phyloP scores from a whole-genome alignment of 1,284 basidiomycete species.

The Pulveroboletus sp. region DNA sequence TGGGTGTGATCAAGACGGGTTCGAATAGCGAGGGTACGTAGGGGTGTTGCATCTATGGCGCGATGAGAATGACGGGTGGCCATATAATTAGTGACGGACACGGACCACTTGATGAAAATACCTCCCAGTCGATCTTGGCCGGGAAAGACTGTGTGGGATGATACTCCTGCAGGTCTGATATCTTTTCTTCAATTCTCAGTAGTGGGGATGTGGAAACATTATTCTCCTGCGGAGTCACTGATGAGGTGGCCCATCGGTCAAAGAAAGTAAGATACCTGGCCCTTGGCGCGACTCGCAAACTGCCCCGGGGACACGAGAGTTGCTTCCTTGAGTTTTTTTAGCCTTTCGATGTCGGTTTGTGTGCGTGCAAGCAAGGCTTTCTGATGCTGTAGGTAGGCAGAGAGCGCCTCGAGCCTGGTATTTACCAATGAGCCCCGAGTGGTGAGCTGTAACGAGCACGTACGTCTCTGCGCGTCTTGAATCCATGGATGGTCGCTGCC shows the following conservation, averaged over 20 bases:
- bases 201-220: constrained; percentile 4
- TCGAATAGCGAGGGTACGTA: constrained; percentile 46
- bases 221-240: constrained; percentile 14
- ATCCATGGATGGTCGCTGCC: constrained; percentile 45
- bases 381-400: constrained; percentile 63
- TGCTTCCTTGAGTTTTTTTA: constrained; percentile 46
- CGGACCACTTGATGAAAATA: constrained; percentile 36
- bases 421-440: constrained; percentile 10
- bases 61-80: constrained; percentile 6
- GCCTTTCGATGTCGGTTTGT: constrained; percentile 57
- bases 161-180: constrained; percentile 40
- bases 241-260: neutral
- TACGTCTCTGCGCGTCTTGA: constrained; percentile 60
- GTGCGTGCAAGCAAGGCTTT: constrained; percentile 56
- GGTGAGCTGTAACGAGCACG: constrained; percentile 17
- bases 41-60: constrained; percentile 43
- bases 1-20: constrained; percentile 40
- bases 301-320: constrained; percentile 37
- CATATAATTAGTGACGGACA: constrained; percentile 1
- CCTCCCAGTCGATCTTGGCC: constrained; percentile 34
- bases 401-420: constrained; percentile 63
- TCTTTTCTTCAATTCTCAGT: constrained; percentile 13
- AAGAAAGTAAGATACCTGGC: constrained; percentile 36
- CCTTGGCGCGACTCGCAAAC: constrained; percentile 33
- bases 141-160: constrained; percentile 36